Conservation (phyloP, 495 filamentous ascomycete genomes). For the Monascus purpureus region DNA sequence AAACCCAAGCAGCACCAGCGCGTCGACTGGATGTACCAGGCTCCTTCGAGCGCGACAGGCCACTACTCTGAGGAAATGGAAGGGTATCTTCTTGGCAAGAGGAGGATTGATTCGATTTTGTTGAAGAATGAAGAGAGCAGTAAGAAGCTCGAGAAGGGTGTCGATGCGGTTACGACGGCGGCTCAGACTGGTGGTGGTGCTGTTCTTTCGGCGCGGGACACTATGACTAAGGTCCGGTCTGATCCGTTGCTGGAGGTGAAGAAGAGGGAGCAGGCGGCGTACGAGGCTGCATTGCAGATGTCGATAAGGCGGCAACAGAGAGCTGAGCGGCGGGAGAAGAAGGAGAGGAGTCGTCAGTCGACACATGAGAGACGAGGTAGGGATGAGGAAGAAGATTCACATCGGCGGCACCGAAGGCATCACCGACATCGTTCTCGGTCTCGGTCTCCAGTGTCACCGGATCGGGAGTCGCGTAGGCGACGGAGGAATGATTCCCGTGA, state of each 20-base stretch:
- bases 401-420: neutral
- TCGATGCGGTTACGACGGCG: slow-evolving; percentile 45
- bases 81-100: slow-evolving; percentile 81
- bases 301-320: slow-evolving; percentile 56
- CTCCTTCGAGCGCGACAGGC: slow-evolving; percentile 62
- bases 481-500: neutral
- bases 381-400: slow-evolving; percentile 7
- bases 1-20: slow-evolving; percentile 58
- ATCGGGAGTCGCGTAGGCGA: slow-evolving; percentile 8
- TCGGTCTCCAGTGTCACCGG: slow-evolving; percentile 17
- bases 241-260: slow-evolving; percentile 89
- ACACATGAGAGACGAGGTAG: slow-evolving; percentile 15
- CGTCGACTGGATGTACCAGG: slow-evolving; percentile 97
- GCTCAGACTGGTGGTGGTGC: slow-evolving; percentile 45
- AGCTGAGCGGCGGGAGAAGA: slow-evolving; percentile 41
- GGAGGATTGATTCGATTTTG: slow-evolving; percentile 71
- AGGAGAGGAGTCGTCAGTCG: slow-evolving; percentile 9
- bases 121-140: slow-evolving; percentile 67
- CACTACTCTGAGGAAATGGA: slow-evolving; percentile 89
- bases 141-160: slow-evolving; percentile 69
- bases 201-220: slow-evolving; percentile 57
- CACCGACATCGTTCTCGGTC: slow-evolving; percentile 14
- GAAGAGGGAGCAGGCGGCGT: slow-evolving; percentile 79
- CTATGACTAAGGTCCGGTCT: slow-evolving; percentile 67
- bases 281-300: slow-evolving; percentile 80